Base-by-base conservation (phyloP, 345 rosid genomes). In the Rhodamnia argentea region DNA sequence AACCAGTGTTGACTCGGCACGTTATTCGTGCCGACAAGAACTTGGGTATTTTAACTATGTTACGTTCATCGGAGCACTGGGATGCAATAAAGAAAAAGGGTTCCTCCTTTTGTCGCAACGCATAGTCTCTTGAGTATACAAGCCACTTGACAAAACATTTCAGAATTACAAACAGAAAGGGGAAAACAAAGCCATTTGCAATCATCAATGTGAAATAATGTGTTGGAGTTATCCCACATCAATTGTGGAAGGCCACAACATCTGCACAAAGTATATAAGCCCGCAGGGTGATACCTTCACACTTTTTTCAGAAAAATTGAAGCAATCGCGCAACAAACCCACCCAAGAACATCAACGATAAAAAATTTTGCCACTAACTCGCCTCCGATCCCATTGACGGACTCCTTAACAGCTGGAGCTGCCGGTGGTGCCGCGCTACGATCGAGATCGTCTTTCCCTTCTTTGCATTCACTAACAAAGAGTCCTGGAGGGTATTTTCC, bases 401-500 rank as follows among this genome's bases (percentile, higher is more conserved):
- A 84, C 9, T 40, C 62, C 85, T 86, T 83, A 32, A 12, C 22
- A 44, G 87, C 42, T 37, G 70, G 20, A 56, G 87, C 56, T 32
- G 83, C 32, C 2, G 83, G 70, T 18, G 85, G 85, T n/a, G 15
- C 53, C 5, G 82, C 60, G 40, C 86, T 26, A 88, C 99, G 94
- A 7, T 84, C 90, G 6, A 96, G 95, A 20, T 98, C 98, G 1
- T 92, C 52, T 85, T 92, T 89, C 37, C 89, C 94, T 87, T 91
- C 95, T 44, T 84, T 90, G 88, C 97, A 95, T 85, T 90, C 88
- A 18, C 91, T 92, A 84, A 98, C 91, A 42, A 96, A 96, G 56
- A 96, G 91, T 52, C 99, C 99, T 2, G 95, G 97, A 22, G 98
- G 97, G 87, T 93, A 95, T 85, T 91, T 95, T 3, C 99, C 97